Base-by-base conservation (phyloP, 2,329 filamentous ascomycete genomes). In the Phaeosphaeria sp. region DNA sequence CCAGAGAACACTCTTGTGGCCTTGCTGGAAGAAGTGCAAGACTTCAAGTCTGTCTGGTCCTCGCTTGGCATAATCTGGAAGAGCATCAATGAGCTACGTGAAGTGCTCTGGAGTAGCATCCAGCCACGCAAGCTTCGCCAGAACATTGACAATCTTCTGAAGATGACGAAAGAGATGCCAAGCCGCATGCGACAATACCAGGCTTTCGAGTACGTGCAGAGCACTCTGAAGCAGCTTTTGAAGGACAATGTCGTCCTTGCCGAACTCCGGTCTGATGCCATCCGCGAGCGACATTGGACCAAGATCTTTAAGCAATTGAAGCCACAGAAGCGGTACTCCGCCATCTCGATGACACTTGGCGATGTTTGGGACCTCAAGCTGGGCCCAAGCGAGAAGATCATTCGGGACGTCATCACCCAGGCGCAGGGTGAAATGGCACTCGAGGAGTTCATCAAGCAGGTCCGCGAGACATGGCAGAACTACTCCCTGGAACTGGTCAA, bases 131-230 rank as follows among this genome's bases (percentile, higher is more conserved):
- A 98, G 80, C 88, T 99, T 57, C 88, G 95, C 39, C 87, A 91
- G 67, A 91, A 92, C 61, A 89, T 99, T 50, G 94, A 99, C 72
- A 89, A 90, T 48, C 85, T 98, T 52, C 92, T 98, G 76, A 97
- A 97, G 82, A 96, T 96, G 86, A 98, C 93, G 36, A 98, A 97
- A 80, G 94, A 98, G 62, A 98, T 99, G 95, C 95, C 96, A 0
- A 97, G 93, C 78, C 89, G 95, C 58, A 98, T 99, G 94, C 89
- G 96, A 59, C 96, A 99, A 74, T 99, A 99, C 77, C 94, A 96
- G 67, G 96, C 96, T n/a, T 99, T 99, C 74, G 96, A 99, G 78
- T 94, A 99, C 73, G 93, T 99, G 40, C 96, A 99, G 75, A 92
- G 88, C 63, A 91, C 96, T 27, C 86, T 99, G 42, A 91, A 93